phyloP scores from a whole-genome alignment of 2,329 filamentous ascomycete species.

The Botrytis squamosa region DNA sequence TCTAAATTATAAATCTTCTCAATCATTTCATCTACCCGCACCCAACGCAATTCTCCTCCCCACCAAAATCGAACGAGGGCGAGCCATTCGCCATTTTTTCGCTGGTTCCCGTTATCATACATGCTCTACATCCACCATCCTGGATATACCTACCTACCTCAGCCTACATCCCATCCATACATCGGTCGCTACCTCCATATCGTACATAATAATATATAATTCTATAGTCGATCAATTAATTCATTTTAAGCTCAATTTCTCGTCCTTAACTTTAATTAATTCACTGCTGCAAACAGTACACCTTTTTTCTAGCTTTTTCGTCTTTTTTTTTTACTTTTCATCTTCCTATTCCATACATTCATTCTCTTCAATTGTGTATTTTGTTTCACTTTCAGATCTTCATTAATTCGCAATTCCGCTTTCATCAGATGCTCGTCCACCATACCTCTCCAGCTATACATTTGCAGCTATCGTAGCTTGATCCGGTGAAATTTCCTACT shows the following conservation, averaged over 20 bases:
- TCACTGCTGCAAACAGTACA: conserved; percentile 22
- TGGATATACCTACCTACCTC: too few relatives aligned
- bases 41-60: not conserved
- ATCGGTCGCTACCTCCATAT: not conserved
- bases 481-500: conserved; percentile 18
- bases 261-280: conserved; percentile 20
- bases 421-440: conserved; percentile 15
- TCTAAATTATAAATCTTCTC: not conserved
- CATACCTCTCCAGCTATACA: conserved; percentile 1
- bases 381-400: not conserved
- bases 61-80: not conserved
- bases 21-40: not conserved
- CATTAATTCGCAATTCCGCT: conserved; percentile 10
- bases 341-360: conserved; percentile 6
- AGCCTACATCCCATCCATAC: too few relatives aligned
- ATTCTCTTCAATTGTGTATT: conserved; percentile 14
- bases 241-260: conserved; percentile 13
- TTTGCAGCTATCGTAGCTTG: conserved; percentile 19
- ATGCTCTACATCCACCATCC: too few relatives aligned
- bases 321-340: not conserved
- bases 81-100: not conserved
- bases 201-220: not conserved
- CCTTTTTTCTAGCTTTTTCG: not conserved
- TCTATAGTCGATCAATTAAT: conserved; percentile 11
- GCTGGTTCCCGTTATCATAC: conserved; percentile 10